phyloP scores from a whole-genome alignment of 2,329 filamentous ascomycete species.

The Penicillium sp. region DNA sequence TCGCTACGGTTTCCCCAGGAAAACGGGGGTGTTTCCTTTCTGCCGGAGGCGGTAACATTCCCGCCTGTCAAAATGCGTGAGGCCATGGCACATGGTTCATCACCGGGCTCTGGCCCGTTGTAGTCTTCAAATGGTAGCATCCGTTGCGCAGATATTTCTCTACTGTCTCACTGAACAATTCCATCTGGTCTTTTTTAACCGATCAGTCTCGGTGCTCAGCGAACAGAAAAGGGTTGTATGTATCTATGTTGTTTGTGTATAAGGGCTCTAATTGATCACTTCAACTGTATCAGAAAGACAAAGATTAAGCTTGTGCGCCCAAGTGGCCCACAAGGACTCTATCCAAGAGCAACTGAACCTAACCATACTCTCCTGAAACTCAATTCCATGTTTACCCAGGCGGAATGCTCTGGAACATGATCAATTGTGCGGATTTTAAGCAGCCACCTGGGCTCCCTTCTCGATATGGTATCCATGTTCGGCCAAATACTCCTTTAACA shows the following conservation, averaged over 20 bases:
- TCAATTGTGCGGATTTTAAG: background rate
- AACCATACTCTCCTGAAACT: background rate
- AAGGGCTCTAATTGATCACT: no score
- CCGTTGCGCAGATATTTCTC: background rate
- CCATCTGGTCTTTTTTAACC: background rate
- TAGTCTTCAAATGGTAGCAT: background rate
- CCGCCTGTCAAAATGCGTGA: no score
- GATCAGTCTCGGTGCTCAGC: background rate
- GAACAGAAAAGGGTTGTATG: no score
- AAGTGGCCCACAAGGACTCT: background rate
- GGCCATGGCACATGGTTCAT: no score
- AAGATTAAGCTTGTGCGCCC: background rate
- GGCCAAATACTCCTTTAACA: slow-evolving; percentile 23
- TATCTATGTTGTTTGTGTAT: no score
- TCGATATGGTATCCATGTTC: slow-evolving; percentile 19
- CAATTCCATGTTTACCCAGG: background rate
- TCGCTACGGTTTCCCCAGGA: no score
- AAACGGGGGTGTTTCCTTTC: no score
- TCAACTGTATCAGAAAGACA: no score
- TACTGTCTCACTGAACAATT: background rate
- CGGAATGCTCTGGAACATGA: background rate
- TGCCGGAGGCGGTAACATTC: no score
- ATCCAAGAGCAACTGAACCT: background rate
- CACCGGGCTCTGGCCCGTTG: no score
- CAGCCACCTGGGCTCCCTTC: background rate